Evolutionary conservation across 352 stramenopile genomes (phyloP), one percentile per base, ranked within the genome.

Genomic region (Phytophthora pistaciae): DNA sequence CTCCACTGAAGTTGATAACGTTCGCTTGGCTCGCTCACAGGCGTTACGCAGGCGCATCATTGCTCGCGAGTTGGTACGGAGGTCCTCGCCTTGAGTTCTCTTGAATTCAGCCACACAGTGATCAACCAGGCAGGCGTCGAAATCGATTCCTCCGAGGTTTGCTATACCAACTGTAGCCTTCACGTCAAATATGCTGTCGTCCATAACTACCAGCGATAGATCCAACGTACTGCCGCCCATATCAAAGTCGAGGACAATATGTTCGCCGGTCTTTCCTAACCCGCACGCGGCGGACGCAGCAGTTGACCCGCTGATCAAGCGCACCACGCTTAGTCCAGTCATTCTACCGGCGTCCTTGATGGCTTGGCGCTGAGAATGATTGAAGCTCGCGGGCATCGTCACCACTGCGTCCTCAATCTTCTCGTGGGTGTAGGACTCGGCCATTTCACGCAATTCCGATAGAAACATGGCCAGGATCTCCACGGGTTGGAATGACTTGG

Each of bases 391-490:
- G 11, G 59, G 31, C 8, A 66, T 36, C 20, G 48, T 49, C 16
- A 66, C 9, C 16, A 58, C 59, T 5, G 21, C 59, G 3, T 50
- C n/a, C 31, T 27, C 40, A n/a, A 64, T 33, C n/a, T 29, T 23
- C 31, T 64, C 49, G 2, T 5, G 20, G 3, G 40, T 48, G 50
- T 21, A 23, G 0, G 36, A 5, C 31, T 50, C 31, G 8, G 50
- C 25, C 6, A 31, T 5, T 18, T 52, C 48, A 13, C 59, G 31
- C 1, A 66, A 29, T 16, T 60, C 60, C 10, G 7, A n/a, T 9
- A 66, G 21, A 27, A 66, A 11, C 16, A 66, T 54, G 48, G 20
- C 60, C 9, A 66, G 21, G 18, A 66, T 52, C 18, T 66, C 49
- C 31, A 66, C 60, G 23, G 60, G 33, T 3, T 44, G 3, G 21